phyloP scores from a whole-genome alignment of 345 rosid species.

The Viola odorata region DNA sequence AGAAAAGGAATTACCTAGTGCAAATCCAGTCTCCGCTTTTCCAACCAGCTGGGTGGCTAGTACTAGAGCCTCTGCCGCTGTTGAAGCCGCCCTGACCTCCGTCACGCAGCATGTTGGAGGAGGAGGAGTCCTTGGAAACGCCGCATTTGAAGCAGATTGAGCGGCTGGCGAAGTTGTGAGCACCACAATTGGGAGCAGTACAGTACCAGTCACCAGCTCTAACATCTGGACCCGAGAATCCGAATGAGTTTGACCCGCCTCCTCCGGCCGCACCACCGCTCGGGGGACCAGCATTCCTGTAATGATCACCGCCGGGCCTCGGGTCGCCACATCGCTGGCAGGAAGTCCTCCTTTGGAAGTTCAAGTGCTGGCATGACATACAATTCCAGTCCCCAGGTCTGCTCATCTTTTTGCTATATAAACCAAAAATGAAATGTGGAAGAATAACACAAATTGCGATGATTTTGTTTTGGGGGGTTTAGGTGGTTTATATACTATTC shows the following conservation, averaged over 20 bases:
- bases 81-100: slow-evolving; percentile 41
- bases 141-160: slow-evolving; percentile 92
- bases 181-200: slow-evolving; percentile 70
- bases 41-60: slow-evolving; percentile 69
- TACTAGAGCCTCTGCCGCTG: slow-evolving; percentile 24
- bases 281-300: no score
- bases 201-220: slow-evolving; percentile 98
- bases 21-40: slow-evolving; percentile 94
- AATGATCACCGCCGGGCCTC: slow-evolving; percentile 39
- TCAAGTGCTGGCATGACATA: slow-evolving; percentile 67
- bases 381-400: slow-evolving; percentile 95
- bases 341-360: slow-evolving; percentile 81
- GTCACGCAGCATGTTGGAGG: slow-evolving; percentile 36
- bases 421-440: background rate
- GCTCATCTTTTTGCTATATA: slow-evolving; percentile 38
- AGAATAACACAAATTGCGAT: no score
- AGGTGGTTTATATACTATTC: no score
- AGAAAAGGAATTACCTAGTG: slow-evolving; percentile 71
- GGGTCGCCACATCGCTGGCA: slow-evolving; percentile 67
- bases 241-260: slow-evolving; percentile 34
- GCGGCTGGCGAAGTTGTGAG: slow-evolving; percentile 91
- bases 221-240: slow-evolving; percentile 83
- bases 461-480: no score
- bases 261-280: slow-evolving; percentile 44
- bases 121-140: slow-evolving; percentile 49